phyloP scores from a whole-genome alignment of 768 basidiomycete species.

The Sporobolomyces roseus region DNA sequence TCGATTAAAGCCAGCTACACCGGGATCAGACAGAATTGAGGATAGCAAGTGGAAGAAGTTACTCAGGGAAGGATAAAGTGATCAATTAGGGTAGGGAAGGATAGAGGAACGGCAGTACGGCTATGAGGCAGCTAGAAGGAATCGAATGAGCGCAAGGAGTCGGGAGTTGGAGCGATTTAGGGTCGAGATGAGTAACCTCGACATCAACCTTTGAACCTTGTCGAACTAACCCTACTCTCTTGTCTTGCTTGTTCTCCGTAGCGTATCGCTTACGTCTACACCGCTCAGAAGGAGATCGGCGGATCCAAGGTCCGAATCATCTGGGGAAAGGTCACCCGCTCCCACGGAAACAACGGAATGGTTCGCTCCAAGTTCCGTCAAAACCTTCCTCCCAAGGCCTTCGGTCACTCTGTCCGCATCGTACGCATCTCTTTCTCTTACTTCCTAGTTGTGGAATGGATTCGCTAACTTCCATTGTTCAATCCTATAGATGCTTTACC shows the following conservation, averaged over 20 bases:
- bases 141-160: neutral
- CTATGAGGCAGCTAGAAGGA: neutral
- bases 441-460: neutral
- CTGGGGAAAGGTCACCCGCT: constrained; percentile 62
- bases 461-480: no score
- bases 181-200: neutral
- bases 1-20: neutral
- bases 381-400: constrained; percentile 90
- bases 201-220: neutral
- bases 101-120: neutral
- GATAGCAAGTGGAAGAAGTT: no score
- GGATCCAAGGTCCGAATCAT: constrained; percentile 96
- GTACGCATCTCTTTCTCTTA: constrained; percentile 53
- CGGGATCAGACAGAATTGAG: neutral
- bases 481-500: constrained; percentile 75
- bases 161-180: neutral
- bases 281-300: constrained; percentile 86
- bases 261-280: constrained; percentile 98
- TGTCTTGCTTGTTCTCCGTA: constrained; percentile 47
- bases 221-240: constrained; percentile 11
- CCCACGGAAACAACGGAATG: constrained; percentile 72
- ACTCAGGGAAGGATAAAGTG: no score
- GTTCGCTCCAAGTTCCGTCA: constrained; percentile 70
- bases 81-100: no score
- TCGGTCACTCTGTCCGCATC: constrained; percentile 87